Conservation (phyloP, 352 stramenopile genomes). For the Globisporangium emineosum region DNA sequence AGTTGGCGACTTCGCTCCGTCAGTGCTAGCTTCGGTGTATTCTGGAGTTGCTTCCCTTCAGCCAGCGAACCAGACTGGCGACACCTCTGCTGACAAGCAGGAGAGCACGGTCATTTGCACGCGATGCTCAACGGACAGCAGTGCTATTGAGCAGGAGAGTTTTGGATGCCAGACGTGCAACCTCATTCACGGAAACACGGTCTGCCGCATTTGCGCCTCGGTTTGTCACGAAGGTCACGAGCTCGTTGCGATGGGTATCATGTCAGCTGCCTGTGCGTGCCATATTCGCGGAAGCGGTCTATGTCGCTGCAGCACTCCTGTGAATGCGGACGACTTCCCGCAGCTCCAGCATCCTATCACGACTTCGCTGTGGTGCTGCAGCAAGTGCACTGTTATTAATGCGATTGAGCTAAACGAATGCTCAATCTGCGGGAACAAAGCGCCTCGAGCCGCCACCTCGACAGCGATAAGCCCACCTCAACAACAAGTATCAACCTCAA, state of each 20-base stretch:
- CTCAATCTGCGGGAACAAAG: slow-evolving; percentile 57
- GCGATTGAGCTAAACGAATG: slow-evolving; percentile 45
- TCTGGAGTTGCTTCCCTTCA: slow-evolving; percentile 23
- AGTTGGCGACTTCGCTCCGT: slow-evolving; percentile 14
- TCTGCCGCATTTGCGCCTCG: slow-evolving; percentile 68
- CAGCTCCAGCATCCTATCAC: slow-evolving; percentile 33
- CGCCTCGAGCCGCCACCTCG: slow-evolving; percentile 22
- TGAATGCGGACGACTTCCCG: slow-evolving; percentile 38
- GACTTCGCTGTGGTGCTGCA: slow-evolving; percentile 70
- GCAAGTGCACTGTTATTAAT: slow-evolving; percentile 84
- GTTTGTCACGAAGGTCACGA: slow-evolving; percentile 84
- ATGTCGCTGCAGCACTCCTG: slow-evolving; percentile 48
- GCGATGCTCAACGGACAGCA: slow-evolving; percentile 72
- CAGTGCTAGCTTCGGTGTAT: slow-evolving; percentile 42
- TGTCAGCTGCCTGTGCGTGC: slow-evolving; percentile 71
- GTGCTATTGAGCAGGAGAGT: slow-evolving; percentile 71
- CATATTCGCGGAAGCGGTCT: slow-evolving; percentile 42
- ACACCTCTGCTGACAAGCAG: slow-evolving; percentile 12
- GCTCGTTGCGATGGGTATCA: slow-evolving; percentile 67
- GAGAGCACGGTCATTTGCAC: slow-evolving; percentile 45
- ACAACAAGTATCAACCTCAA: slow-evolving; percentile 38
- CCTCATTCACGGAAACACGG: slow-evolving; percentile 56
- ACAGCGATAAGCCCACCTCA: slow-evolving; percentile 12
- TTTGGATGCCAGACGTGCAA: slow-evolving; percentile 84
- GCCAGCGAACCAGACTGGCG: slow-evolving; percentile 9